A percentile compares a stretch with the other conserved stretches of the same genome.
These are phyloP conservation scores for Colletotrichum limetticola DNA, from an alignment of 2,329 filamentous ascomycete species.

Conservation along the genomic window DNA sequence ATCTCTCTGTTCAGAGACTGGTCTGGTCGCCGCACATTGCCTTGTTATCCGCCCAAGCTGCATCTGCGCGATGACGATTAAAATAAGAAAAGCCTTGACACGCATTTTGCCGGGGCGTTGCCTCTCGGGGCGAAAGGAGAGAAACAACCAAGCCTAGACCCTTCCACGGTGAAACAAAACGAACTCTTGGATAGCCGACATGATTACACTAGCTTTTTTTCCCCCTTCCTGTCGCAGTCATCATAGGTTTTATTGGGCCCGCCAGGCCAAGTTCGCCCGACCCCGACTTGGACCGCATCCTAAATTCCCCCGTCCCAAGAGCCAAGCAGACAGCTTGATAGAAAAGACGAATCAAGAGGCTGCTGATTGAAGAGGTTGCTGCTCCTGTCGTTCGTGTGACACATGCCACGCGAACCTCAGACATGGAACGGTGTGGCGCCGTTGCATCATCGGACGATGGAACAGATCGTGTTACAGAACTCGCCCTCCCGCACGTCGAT, in stretches of 20 bases:
- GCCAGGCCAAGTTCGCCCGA: slow-evolving; percentile 25
- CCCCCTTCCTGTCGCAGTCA: slow-evolving; percentile 5
- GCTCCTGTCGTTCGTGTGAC: slow-evolving; percentile 32
- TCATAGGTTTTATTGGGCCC: slow-evolving; percentile 15
- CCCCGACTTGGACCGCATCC: slow-evolving; percentile 21
- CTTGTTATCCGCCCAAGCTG: background rate
- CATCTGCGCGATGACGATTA: background rate
- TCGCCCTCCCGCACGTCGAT: slow-evolving; percentile 32
- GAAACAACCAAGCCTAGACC: slow-evolving; percentile 28
- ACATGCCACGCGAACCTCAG: slow-evolving; percentile 34
- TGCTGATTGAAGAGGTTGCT: background rate
- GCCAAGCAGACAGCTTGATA: background rate
- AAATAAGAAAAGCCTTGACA: background rate
- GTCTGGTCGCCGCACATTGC: background rate
- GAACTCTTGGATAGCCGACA: slow-evolving; percentile 16
- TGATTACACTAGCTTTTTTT: background rate
- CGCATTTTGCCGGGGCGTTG: background rate
- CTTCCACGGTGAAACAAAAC: slow-evolving; percentile 32
- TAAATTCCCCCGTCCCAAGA: slow-evolving; percentile 18
- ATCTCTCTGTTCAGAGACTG: background rate
- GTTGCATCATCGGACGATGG: slow-evolving; percentile 35
- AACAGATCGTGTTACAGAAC: slow-evolving; percentile 35
- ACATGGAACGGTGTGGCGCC: slow-evolving; percentile 30
- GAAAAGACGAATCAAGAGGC: background rate
- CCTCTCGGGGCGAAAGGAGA: background rate